Conservation (phyloP, 2,329 filamentous ascomycete genomes). For the Teratosphaeria viscida region DNA sequence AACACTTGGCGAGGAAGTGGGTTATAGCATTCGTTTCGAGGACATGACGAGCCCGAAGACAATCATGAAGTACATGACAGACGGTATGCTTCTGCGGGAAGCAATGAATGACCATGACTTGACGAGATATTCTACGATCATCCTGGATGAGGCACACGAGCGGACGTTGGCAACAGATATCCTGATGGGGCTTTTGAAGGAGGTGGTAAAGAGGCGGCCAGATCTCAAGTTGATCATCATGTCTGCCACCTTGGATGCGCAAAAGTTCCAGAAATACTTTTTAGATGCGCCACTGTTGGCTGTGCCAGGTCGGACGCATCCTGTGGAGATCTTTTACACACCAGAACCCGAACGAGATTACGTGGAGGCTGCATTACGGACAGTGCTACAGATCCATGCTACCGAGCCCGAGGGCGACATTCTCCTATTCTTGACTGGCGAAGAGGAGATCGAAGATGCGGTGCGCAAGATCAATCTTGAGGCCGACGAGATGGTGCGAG, state of each 20-base stretch:
- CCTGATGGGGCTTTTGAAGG: constrained; percentile 90
- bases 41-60: constrained; percentile 84
- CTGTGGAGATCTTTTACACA: constrained; percentile 98
- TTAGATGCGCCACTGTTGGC: constrained; percentile 85
- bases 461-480: constrained; percentile 85
- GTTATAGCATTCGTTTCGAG: constrained; percentile 98
- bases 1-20: constrained; percentile 82
- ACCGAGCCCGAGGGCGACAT: constrained; percentile 89
- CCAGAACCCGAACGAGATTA: constrained; percentile 94
- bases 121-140: constrained; percentile 90
- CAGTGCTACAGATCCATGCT: constrained; percentile 92
- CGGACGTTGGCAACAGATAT: constrained; percentile 95
- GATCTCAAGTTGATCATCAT: constrained; percentile 99
- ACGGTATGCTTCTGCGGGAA: constrained; percentile 94
- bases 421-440: constrained; percentile 87
- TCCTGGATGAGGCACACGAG: constrained; percentile 97
- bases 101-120: constrained; percentile 93
- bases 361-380: constrained; percentile 86
- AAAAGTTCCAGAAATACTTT: constrained; percentile 98
- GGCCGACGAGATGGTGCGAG: constrained; percentile 79
- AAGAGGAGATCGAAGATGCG: constrained; percentile 97
- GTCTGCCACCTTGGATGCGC: constrained; percentile 92
- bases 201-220: constrained; percentile 67
- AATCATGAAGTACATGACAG: constrained; percentile 98
- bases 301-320: constrained; percentile 88